Percentiles rank a stretch among this genome's conserved stretches.
These are phyloP conservation scores for Alternaria longipes DNA, from an alignment of 2,329 filamentous ascomycete species.

Conservation along the genomic window DNA sequence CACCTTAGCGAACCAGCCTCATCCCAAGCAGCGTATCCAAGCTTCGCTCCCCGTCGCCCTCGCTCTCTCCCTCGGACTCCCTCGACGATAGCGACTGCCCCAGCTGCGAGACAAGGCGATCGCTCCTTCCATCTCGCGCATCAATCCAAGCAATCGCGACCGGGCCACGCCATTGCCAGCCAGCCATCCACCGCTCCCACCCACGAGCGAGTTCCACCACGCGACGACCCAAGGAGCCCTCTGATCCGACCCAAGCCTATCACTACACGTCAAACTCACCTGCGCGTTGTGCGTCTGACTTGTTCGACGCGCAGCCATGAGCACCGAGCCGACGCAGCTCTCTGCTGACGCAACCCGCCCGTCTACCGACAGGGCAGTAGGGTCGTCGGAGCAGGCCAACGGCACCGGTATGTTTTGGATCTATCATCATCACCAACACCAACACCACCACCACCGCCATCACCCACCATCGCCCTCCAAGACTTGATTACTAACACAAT, in stretches of 20 bases:
- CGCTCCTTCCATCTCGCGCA: conserved; percentile 41
- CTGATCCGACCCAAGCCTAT: conserved; percentile 24
- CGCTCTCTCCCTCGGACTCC: conserved; percentile 33
- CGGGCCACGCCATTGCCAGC: conserved; percentile 22
- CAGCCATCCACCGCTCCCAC: conserved; percentile 25
- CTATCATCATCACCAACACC: background rate
- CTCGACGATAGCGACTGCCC: conserved; percentile 29
- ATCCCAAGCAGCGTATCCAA: conserved; percentile 42
- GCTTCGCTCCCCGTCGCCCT: conserved; percentile 30
- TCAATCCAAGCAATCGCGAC: conserved; percentile 33
- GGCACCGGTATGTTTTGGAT: conserved; percentile 42
- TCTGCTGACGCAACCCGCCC: conserved; percentile 39
- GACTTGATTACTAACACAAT: conserved; percentile 5
- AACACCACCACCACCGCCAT: background rate
- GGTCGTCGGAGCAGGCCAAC: conserved; percentile 42
- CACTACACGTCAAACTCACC: conserved; percentile 17
- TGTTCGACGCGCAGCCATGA: conserved; percentile 47
- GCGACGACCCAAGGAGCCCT: conserved; percentile 15
- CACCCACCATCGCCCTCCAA: background rate
- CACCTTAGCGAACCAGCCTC: conserved; percentile 50
- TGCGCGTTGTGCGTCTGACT: conserved; percentile 26
- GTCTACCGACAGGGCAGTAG: conserved; percentile 40
- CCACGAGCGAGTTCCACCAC: conserved; percentile 26
- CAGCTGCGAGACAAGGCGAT: conserved; percentile 37
- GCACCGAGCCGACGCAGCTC: conserved; percentile 42